phyloP scores from a whole-genome alignment of 495 filamentous ascomycete genomes.

The Aspergillus indologenus region DNA sequence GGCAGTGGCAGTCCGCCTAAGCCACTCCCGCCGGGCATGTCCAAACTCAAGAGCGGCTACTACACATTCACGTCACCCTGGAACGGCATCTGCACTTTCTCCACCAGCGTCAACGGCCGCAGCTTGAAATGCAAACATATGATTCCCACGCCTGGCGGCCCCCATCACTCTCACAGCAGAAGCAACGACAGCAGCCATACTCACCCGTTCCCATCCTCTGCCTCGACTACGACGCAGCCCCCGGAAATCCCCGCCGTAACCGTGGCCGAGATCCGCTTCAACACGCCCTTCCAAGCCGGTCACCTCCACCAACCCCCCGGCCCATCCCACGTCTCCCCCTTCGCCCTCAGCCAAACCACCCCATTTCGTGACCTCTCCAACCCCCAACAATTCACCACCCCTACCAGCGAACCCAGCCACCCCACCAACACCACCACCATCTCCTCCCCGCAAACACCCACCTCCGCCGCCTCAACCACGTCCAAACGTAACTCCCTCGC shows the following conservation, averaged over 20 bases:
- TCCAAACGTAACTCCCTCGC: constrained; percentile 35
- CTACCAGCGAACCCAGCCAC: constrained; percentile 10
- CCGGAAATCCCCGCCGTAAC: constrained; percentile 46
- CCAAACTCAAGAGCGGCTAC: constrained; percentile 46
- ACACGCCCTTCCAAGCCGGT: constrained; percentile 59
- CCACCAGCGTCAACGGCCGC: constrained; percentile 67
- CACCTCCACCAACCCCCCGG: constrained; percentile 32
- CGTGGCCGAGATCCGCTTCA: constrained; percentile 86
- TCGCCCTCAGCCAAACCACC: constrained; percentile 25
- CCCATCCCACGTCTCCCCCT: constrained; percentile 27
- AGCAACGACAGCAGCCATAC: constrained; percentile 1
- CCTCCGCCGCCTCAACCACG: constrained; percentile 9
- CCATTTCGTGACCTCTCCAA: constrained; percentile 12
- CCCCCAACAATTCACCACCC: background rate
- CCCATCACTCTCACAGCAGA: background rate
- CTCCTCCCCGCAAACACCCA: constrained; percentile 8
- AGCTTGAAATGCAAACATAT: constrained; percentile 76
- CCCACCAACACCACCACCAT: no score
- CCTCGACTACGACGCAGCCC: background rate
- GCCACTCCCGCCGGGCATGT: constrained; percentile 13
- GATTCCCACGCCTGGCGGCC: constrained; percentile 35
- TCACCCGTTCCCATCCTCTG: background rate
- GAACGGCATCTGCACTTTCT: constrained; percentile 81
- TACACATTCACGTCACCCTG: constrained; percentile 76
- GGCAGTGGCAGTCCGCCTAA: constrained; percentile 11